Evolutionary conservation across 306 rosid species (phyloP), one percentile per base, ranked within the genome.

Genomic region (Astragalus glycyphyllos): DNA sequence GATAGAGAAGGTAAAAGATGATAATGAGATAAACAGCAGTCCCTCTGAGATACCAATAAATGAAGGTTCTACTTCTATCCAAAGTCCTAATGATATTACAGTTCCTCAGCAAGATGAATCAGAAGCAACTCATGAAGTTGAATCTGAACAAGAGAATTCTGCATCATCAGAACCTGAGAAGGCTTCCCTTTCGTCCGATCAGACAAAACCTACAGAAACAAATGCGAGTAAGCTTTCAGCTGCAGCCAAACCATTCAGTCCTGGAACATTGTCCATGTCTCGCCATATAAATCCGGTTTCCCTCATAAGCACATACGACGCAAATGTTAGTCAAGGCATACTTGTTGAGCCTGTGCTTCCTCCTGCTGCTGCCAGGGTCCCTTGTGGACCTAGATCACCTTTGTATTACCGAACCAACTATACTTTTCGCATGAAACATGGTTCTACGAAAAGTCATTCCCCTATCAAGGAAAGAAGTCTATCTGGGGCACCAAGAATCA

Each of bases 161-260:
- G 76, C 69, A 29, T 78, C 69, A 29, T 78, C 77, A 44, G 92
- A 85, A 42, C 56, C 13, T 11, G 86, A 87, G 55, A 94, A 86
- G 72, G 78, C 48, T 55, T 66, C 86, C n/a, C 69, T 51, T 63
- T 57, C 80, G 42, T 66, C 83, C 46, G 84, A 85, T 58, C 82
- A 49, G 54, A 80, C 72, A 80, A 90, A 74, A 32, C 77, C 86
- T 6, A 35, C 71, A 46, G 97, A 94, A 71, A 70, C 77, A 65
- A 89, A 86, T 86, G 89, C 87, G 37, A 94, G 92, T 42, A 94
- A 94, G 86, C 96, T 94, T 78, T 94, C 98, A 0, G 98, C 98
- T 16, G 85, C 97, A 3, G 98, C 98, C 0, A 84, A 94, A 68
- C 98, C 98, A 1, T 94, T 88, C 88, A 90, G 46, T 79, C 98